Base-by-base conservation (phyloP, 345 rosid species). In the Mallotus nudiflorus region DNA sequence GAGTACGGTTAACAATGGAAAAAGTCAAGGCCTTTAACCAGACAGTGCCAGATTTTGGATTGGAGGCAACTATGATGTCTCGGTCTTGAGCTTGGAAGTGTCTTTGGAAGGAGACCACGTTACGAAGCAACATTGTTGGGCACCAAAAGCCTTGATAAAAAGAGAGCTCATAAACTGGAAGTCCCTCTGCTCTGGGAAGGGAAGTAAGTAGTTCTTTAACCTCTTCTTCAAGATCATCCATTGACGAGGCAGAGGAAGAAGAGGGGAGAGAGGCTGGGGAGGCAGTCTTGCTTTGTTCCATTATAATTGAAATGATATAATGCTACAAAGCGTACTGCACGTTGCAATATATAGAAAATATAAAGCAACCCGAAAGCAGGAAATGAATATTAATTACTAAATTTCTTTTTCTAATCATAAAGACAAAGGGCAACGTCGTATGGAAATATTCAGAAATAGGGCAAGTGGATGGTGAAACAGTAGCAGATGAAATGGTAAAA, bases 61-160 rank as follows among this genome's bases (percentile, higher is more conserved):
- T 53, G 2, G 58, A 53, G 29, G 58, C 29, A 25, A 53, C 1
- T 53, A 22, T 53, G 14, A 53, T 53, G 14, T 53, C 58, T 22
- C 1, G 24, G 16, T 53, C 58, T 22, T 25, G 29, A 45, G 37
- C 19, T 25, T 45, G 40, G 39, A 64, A 45, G 24, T 22, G 5
- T 39, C 7, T 45, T 12, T 27, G 53, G 33, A 27, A 9, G 6
- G 24, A 40, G 6, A 46, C 18, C 1, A 64, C 37, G 11, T 11
- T 2, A 1, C 9, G 35, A 27, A 64, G 14, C 3, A 3, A 0
- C 1, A 6, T 16, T 1, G 0, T 4, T 19, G 35, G 67, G 25
- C 13, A 64, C 40, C 67, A 64, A 45, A 64, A 42, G 22, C 54
- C 40, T 64, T 64, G 54, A 11, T 44, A 45, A 2, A 44, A 29